These are phyloP conservation scores for Aegilops bicornis DNA, from an alignment of 176 grass and related monocot genomes.

Conservation along the genomic window DNA sequence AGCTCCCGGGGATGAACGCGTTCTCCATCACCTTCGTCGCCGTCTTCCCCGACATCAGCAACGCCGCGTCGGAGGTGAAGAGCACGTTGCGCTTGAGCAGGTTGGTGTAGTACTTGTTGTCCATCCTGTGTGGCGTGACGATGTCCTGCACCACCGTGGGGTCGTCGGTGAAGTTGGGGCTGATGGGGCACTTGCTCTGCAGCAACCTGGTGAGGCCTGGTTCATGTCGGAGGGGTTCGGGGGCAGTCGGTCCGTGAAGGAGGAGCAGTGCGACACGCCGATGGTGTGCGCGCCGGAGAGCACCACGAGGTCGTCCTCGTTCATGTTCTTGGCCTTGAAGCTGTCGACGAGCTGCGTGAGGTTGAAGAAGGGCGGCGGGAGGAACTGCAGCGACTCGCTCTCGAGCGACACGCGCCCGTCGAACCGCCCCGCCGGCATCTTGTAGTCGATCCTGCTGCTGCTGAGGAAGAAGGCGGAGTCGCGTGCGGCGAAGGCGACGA, in stretches of 20 bases:
- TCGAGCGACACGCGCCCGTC: conserved; percentile 44
- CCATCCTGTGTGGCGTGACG: conserved; percentile 10
- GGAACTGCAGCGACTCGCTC: conserved; percentile 31
- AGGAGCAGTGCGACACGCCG: conserved; percentile 52
- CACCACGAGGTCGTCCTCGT: conserved; percentile 33
- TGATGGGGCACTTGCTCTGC: conserved; percentile 13
- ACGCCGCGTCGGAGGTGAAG: conserved; percentile 43
- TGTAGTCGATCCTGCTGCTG: conserved; percentile 1
- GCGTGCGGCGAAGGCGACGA: conserved; percentile 31
- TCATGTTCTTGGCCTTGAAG: conserved; percentile 43
- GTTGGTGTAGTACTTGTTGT: conserved; percentile 56
- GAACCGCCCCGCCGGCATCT: conserved; percentile 27
- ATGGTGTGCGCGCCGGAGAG: conserved; percentile 61
- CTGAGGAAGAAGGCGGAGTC: conserved; percentile 14
- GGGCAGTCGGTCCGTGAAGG: conserved; percentile 40
- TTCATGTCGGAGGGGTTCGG: conserved; percentile 37
- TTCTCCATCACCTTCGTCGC: background rate
- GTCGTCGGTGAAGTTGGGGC: conserved; percentile 16
- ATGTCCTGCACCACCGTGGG: conserved; percentile 28
- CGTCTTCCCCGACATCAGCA: background rate
- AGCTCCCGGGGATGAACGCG: background rate
- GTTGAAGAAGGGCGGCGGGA: conserved; percentile 2
- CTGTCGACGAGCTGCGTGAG: conserved; percentile 2
- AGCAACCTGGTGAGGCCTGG: background rate
- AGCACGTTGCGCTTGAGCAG: conserved; percentile 10